Conservation (phyloP, 2,329 filamentous ascomycete genomes). For the Colletotrichum cereale region DNA sequence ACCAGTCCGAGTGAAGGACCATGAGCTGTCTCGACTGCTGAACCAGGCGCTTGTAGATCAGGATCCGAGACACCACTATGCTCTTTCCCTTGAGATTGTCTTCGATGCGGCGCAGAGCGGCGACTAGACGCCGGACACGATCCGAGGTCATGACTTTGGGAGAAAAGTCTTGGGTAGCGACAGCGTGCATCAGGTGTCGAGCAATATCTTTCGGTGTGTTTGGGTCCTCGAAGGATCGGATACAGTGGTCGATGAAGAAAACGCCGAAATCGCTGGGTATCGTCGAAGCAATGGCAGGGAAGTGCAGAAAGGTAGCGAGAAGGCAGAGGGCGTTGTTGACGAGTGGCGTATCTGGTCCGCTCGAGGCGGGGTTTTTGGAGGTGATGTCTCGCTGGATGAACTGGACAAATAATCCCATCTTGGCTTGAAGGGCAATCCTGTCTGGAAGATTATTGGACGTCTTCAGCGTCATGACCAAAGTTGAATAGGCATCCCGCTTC, state of each 20-base stretch:
- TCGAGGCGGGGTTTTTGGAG: conserved; percentile 65
- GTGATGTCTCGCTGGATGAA: conserved; percentile 88
- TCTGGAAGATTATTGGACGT: conserved; percentile 87
- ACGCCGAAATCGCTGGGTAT: conserved; percentile 83
- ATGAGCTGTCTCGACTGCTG: conserved; percentile 79
- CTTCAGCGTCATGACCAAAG: conserved; percentile 80
- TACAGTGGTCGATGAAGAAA: conserved; percentile 85
- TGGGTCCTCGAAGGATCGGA: conserved; percentile 77
- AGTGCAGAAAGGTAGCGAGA: conserved; percentile 81
- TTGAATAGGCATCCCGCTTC: conserved; percentile 87
- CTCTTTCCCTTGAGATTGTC: conserved; percentile 83
- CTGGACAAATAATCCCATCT: conserved; percentile 81
- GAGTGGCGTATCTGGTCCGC: conserved; percentile 75
- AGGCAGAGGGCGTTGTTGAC: conserved; percentile 83
- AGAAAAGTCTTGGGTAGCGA: conserved; percentile 84
- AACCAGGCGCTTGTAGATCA: conserved; percentile 83
- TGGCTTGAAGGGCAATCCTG: conserved; percentile 76
- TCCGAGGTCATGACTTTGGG: conserved; percentile 79
- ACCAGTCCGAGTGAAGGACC: conserved; percentile 80
- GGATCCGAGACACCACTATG: conserved; percentile 80
- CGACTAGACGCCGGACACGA: conserved; percentile 78
- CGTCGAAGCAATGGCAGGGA: conserved; percentile 75
- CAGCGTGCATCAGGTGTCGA: conserved; percentile 82
- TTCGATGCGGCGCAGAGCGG: conserved; percentile 78
- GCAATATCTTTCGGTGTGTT: conserved; percentile 80